Evolutionary conservation across 768 basidiomycete genomes (phyloP).

Genomic region (Amanita polypyramis): DNA sequence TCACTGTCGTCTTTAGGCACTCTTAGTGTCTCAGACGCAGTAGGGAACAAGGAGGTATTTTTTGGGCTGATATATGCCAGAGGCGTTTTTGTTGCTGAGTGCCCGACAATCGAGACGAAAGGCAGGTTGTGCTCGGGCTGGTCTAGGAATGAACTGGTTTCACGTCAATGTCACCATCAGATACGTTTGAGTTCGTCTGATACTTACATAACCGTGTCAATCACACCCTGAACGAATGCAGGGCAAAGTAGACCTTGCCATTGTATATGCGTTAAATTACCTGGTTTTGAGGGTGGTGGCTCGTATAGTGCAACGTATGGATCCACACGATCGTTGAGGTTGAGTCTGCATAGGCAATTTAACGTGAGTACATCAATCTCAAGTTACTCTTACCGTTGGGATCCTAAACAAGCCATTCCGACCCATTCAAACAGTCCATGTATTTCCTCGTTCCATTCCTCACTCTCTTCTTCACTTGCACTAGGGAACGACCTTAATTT

Average conservation of each 20-base stretch:
- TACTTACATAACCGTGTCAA: conserved; percentile 35
- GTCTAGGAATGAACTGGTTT: not conserved
- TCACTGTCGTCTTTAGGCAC: conserved; percentile 6
- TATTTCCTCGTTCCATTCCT: conserved; percentile 41
- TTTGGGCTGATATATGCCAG: conserved; percentile 7
- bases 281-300: conserved; percentile 33
- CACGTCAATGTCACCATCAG: not conserved
- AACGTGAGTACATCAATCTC: conserved; percentile 1
- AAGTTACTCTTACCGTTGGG: conserved; percentile 41
- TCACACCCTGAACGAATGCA: conserved; percentile 39
- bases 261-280: conserved; percentile 38
- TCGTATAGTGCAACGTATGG: conserved; percentile 63
- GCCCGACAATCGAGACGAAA: conserved; percentile 7
- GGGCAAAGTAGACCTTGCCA: conserved; percentile 53
- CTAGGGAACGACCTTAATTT: conserved; percentile 2
- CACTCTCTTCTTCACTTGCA: conserved; percentile 21
- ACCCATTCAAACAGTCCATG: conserved; percentile 58
- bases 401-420: conserved; percentile 56
- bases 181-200: not conserved
- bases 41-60: conserved; percentile 1
- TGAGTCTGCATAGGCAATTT: conserved; percentile 30
- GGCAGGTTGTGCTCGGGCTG: not conserved
- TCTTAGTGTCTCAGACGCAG: not conserved
- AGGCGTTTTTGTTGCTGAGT: conserved; percentile 4
- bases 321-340: conserved; percentile 53